A percentile compares a stretch with the other conserved stretches of the same genome.
phyloP scores from a whole-genome alignment of 73 alveolate species.

The Paramecium sexaurelia region DNA sequence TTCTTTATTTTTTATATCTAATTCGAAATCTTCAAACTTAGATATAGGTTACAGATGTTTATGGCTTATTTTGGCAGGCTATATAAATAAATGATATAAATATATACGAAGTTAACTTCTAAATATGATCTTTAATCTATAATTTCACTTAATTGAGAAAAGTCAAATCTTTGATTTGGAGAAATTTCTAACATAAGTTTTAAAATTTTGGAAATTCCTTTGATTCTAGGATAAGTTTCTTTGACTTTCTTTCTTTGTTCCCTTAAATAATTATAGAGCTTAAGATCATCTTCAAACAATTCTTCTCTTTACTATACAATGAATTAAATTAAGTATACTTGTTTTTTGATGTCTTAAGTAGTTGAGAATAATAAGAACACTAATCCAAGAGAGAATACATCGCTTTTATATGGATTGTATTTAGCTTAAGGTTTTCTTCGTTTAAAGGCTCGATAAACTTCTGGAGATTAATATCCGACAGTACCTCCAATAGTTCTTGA shows the following conservation, averaged over 20 bases:
- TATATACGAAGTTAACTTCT: slow-evolving; percentile 8
- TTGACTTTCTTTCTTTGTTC: background rate
- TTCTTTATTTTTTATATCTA: background rate
- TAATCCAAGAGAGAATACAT: slow-evolving; percentile 37
- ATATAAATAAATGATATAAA: background rate
- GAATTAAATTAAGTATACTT: background rate
- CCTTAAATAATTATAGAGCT: background rate
- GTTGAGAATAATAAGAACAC: slow-evolving; percentile 22
- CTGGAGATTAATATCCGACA: slow-evolving; percentile 22
- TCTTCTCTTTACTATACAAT: slow-evolving; percentile 33
- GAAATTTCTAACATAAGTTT: slow-evolving; percentile 17
- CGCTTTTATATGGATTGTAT: slow-evolving; percentile 44
- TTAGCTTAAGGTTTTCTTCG: background rate
- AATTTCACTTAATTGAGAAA: background rate
- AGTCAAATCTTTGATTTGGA: background rate
- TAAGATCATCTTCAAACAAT: background rate
- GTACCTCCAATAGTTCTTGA: slow-evolving; percentile 44
- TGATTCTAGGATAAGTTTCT: background rate
- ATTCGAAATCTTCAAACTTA: background rate
- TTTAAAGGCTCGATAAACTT: background rate
- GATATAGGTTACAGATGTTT: background rate
- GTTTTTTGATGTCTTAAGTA: background rate
- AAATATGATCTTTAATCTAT: slow-evolving; percentile 2
- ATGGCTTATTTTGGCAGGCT: slow-evolving; percentile 41
- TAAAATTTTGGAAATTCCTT: slow-evolving; percentile 5